Base-by-base conservation (phyloP, 148 eudicot genomes). In the Salicornia ramosissima region DNA sequence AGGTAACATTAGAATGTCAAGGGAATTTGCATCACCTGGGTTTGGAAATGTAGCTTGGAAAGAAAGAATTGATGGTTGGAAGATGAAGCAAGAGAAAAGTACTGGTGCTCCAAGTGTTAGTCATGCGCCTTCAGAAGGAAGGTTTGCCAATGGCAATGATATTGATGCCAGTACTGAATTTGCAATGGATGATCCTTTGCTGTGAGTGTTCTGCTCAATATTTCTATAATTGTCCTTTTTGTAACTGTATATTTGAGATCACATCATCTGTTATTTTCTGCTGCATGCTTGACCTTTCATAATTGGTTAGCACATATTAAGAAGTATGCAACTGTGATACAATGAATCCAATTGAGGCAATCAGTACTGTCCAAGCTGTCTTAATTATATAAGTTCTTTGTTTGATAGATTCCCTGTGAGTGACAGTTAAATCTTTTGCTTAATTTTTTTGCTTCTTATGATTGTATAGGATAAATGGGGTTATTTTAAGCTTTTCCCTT, bases 31-130 rank as follows among this genome's bases (percentile, higher is more conserved):
- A 43, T 81, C 84, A 6, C 82, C 85, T 65, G 85, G 82, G 50
- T 55, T 82, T 60, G 85, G 85, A 64, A 82, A 82, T 73, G 73
- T 82, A 51, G 82, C 85, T 25, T 82, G 85, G 85, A 82, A 82
- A 75, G 85, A 82, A 65, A 75, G 82, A 54, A 69, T 82, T 64
- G 82, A 82, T 75, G 81, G 85, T 39, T 82, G 85, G 85, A 78
- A 78, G 63, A 73, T 82, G 79, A 82, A 75, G 54, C 82, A 82
- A 58, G 82, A 79, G 54, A 82, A 79, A 62, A 82, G 74, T 52
- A 75, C 74, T 15, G 82, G 80, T 64, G 71, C 82, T 59, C 82
- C 82, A 64, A 82, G 85, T 60, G 51, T 82, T 43, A 82, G 85
- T 61, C 85, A 75, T 43, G 77, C 85, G 59, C 85, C 85, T 82